Conservation (phyloP, 2,329 filamentous ascomycete species). For the Sporothrix phasma region DNA sequence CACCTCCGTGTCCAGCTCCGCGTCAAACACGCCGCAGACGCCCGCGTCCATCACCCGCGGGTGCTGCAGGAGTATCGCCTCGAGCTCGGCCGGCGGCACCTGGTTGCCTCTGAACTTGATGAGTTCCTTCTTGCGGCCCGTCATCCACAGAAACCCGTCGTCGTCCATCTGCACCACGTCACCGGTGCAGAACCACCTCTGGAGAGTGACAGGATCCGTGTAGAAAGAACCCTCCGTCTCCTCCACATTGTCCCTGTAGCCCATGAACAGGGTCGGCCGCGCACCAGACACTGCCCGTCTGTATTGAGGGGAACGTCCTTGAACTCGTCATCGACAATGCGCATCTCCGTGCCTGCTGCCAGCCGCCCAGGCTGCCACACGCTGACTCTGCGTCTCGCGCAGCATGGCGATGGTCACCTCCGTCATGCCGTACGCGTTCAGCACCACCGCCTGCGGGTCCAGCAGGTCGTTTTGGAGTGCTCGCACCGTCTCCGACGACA, state of each 20-base stretch:
- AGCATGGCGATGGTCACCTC: conserved; percentile 59
- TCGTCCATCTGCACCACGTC: conserved; percentile 59
- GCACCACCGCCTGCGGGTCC: conserved; percentile 38
- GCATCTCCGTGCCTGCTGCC: conserved; percentile 38
- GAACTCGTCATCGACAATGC: conserved; percentile 45
- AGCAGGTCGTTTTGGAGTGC: conserved; percentile 40
- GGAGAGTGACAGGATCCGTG: conserved; percentile 28
- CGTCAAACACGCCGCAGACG: conserved; percentile 9
- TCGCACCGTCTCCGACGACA: conserved; percentile 43
- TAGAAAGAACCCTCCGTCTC: conserved; percentile 52
- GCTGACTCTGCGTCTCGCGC: conserved; percentile 31
- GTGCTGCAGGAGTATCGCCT: conserved; percentile 35
- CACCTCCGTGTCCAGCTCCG: conserved; percentile 40
- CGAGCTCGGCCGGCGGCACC: conserved; percentile 46
- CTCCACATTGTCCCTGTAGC: conserved; percentile 62
- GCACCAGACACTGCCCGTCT: conserved; percentile 51
- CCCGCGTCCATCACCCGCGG: conserved; percentile 37
- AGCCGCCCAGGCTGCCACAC: conserved; percentile 36
- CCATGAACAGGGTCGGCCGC: conserved; percentile 62
- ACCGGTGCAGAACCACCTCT: conserved; percentile 62
- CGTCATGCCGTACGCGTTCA: conserved; percentile 81
- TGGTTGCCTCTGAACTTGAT: conserved; percentile 52
- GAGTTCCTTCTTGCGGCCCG: conserved; percentile 63
- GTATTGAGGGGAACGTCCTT: conserved; percentile 38
- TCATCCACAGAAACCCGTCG: conserved; percentile 47